Conservation (phyloP, 768 basidiomycete species). For the Russula lepida region DNA sequence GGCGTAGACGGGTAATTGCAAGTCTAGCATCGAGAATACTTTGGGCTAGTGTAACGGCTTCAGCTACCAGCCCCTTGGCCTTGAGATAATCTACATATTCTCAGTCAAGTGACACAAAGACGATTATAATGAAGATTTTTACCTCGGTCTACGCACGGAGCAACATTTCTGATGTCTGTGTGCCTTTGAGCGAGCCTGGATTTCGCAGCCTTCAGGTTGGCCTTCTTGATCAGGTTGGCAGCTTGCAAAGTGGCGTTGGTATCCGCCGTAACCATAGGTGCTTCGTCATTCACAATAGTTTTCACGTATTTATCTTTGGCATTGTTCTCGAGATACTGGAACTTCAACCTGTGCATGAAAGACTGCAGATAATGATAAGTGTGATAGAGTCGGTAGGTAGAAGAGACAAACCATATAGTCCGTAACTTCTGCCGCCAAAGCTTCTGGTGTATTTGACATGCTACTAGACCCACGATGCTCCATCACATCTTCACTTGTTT, state of each 20-base stretch:
- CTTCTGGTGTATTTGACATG: constrained; percentile 9
- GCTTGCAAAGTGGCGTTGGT: constrained; percentile 59
- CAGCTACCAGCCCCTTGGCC: constrained; percentile 42
- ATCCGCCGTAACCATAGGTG: constrained; percentile 70
- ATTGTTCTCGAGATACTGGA: constrained; percentile 83
- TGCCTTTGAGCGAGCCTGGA: constrained; percentile 51
- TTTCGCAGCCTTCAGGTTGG: constrained; percentile 56
- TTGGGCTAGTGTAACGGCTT: constrained; percentile 54
- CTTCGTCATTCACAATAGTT: constrained; percentile 79
- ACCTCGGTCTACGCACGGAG: constrained; percentile 67
- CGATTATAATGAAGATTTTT: neutral
- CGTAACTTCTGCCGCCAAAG: constrained; percentile 38
- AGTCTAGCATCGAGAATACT: constrained; percentile 80
- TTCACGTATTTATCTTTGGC: constrained; percentile 86
- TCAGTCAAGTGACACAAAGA: neutral
- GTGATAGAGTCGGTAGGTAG: neutral
- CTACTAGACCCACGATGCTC: constrained; percentile 5
- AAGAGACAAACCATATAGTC: constrained; percentile 47
- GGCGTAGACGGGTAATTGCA: constrained; percentile 68
- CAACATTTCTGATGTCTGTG: constrained; percentile 51
- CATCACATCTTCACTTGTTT: constrained; percentile 7
- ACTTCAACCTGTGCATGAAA: constrained; percentile 75
- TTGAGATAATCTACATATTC: constrained; percentile 46
- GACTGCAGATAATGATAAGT: constrained; percentile 34
- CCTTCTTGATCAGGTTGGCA: constrained; percentile 66